These are phyloP conservation scores for Populus euphratica DNA, from an alignment of 345 rosid genomes.

Conservation along the genomic window DNA sequence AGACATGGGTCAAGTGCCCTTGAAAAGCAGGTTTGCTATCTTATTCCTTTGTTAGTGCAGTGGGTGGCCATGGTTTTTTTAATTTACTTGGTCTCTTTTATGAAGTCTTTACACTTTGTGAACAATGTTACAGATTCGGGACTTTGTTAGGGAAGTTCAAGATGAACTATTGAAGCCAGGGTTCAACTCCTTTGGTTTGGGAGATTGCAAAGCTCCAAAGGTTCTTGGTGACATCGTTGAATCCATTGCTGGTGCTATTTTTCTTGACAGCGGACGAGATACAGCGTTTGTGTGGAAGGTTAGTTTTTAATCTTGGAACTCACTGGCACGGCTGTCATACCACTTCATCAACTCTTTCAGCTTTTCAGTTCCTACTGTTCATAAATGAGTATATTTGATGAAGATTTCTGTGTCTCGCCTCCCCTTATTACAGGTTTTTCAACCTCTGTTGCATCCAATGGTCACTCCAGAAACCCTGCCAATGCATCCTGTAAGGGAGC, in stretches of 20 bases:
- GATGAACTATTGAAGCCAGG: constrained; percentile 79
- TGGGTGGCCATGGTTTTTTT: not conserved
- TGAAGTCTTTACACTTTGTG: constrained; percentile 15
- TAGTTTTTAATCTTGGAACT: constrained; percentile 20
- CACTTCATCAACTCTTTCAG: not conserved
- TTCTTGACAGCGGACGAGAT: constrained; percentile 77
- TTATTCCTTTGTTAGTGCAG: constrained; percentile 6
- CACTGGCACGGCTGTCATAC: not conserved
- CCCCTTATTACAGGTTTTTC: constrained; percentile 57
- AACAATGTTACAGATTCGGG: constrained; percentile 61
- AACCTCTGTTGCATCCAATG: constrained; percentile 93
- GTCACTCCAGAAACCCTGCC: constrained; percentile 98
- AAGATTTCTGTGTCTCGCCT: not conserved
- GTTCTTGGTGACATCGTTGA: constrained; percentile 97
- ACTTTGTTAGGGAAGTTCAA: constrained; percentile 84
- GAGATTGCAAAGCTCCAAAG: constrained; percentile 99
- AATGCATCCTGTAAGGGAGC: constrained; percentile 99
- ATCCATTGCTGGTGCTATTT: constrained; percentile 95
- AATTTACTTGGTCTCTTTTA: not conserved
- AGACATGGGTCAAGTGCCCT: constrained; percentile 96
- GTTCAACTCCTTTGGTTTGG: constrained; percentile 92
- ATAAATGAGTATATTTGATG: constrained; percentile 1
- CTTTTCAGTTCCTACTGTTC: not conserved
- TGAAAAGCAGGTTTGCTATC: constrained; percentile 78
- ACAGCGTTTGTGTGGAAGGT: constrained; percentile 92